Evolutionary conservation across 176 grass and related monocot species (phyloP), one percentile per base, ranked within the genome.

Genomic region (Carex littledalei): DNA sequence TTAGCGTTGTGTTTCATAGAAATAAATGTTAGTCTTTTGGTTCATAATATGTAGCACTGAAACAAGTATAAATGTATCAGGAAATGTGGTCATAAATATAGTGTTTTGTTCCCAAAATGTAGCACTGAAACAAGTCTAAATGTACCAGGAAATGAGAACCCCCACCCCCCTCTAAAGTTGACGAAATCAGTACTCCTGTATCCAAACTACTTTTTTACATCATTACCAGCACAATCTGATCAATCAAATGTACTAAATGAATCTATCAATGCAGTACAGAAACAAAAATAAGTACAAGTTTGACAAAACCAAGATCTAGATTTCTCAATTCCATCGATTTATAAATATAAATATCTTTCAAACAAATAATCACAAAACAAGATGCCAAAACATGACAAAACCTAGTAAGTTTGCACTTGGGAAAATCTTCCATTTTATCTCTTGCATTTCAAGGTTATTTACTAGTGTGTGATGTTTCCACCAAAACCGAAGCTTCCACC

Each of bases 301-400:
- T 32, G 22, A 55, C 12, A 78, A 56, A 56, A 78, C 14, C 2
- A 34, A 4, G 2, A 57, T 56, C 22, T 78, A 15, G 52, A 32
- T 57, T 76, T 78, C 26, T 78, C 21, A 78, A 56, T 78, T 78
- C 22, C 15, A 24, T 78, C 47, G 57, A 49, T 78, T 34, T 8
- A 78, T 26, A 57, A 78, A 78, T 24, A 78, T 57, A 76, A 32
- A 78, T 32, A 56, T 55, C 34, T 78, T 78, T 78, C 50, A 7
- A 81, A 45, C 53, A 81, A 81, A 81, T 64, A 64, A 81, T 81
- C 13, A 61, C 58, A 81, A 54, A 53, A 45, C 18, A 59, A 65
- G 57, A 64, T 49, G 60, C 39, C 41, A 45, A 81, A 63, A 63
- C n/a, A 81, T 81, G 3, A 81, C n/a, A 64, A 63, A 81, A 26